Conservation (phyloP, 805 yeast genomes). For the Spathaspora arborariae region DNA sequence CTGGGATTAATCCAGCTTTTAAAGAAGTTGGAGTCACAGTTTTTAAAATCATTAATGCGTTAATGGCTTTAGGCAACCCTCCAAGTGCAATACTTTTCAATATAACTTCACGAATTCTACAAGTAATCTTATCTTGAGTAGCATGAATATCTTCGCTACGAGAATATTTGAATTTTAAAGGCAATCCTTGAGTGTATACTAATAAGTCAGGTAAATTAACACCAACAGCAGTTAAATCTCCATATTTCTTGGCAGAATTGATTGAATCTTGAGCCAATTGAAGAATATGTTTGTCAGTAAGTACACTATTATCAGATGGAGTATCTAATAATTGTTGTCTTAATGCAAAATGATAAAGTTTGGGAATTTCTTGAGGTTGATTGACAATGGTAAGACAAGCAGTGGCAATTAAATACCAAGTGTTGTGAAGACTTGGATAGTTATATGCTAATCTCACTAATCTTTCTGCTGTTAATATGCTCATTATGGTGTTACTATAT, state of each 20-base stretch:
- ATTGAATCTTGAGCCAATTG: conserved; percentile 39
- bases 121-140: conserved; percentile 37
- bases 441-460: conserved; percentile 48
- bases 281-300: conserved; percentile 31
- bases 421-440: conserved; percentile 49
- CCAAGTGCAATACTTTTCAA: conserved; percentile 74
- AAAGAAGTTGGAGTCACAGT: conserved; percentile 57
- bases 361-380: conserved; percentile 76
- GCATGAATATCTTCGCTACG: conserved; percentile 32
- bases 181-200: conserved; percentile 35
- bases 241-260: conserved; percentile 32
- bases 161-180: conserved; percentile 32
- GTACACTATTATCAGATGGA: conserved; percentile 18
- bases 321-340: conserved; percentile 40
- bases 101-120: conserved; percentile 69
- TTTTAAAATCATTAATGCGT: conserved; percentile 63
- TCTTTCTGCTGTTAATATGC: conserved; percentile 48
- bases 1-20: conserved; percentile 20
- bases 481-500: conserved; percentile 3
- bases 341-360: conserved; percentile 65
- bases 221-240: conserved; percentile 39
- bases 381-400: conserved; percentile 80
- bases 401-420: conserved; percentile 80
- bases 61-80: conserved; percentile 84
- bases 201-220: conserved; percentile 37